Base-by-base conservation (phyloP, 176 grass and related monocot species). In the Rhipidocladum racemiflorum region DNA sequence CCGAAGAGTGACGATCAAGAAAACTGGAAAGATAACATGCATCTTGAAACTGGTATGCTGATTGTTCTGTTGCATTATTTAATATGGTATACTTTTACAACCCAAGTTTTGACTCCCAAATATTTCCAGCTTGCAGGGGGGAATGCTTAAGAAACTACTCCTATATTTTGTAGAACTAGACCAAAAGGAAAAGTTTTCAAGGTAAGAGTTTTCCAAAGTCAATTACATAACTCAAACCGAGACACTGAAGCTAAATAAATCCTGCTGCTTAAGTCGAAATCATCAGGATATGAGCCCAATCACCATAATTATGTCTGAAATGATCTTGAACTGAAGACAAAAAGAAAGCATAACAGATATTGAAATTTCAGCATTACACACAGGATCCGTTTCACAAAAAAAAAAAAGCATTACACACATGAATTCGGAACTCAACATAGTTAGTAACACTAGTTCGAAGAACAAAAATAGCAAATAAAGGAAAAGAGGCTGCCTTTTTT, bases 11-110 rank as follows among this genome's bases (percentile, higher is more conserved):
- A 42, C n/a, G 0, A 57, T 57, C 59, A 2, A 51, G 49, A 57
- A 59, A 49, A 49, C 27, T 23, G 16, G 12, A 66, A 82, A 24
- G 21, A 77, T 56, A 72, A 40, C 36, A 43, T 59, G 55, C 51
- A 32, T 80, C 49, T 61, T 81, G 51, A 79, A 81, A 84, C 38
- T 50, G 18, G 21, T 74, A 40, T 75, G 81, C 16, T 75, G 28
- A 50, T 69, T 85, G 20, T 45, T 82, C n/a, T 45, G 28, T 35
- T 85, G 6, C 36, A 55, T 56, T 89, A 10, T 77, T 72, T 57
- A 85, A 38, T 78, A 42, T 34, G 35, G 17, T 45, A 59, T 74
- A 38, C 60, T 66, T 78, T 24, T 65, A 59, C 38, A 77, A 71
- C 35, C 42, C 66, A 65, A 72, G 30, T 42, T 61, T 86, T 40